Evolutionary conservation across 352 stramenopile genomes (phyloP), one percentile per base, ranked within the genome.

Genomic region (Phytophthora pseudosyringae): DNA sequence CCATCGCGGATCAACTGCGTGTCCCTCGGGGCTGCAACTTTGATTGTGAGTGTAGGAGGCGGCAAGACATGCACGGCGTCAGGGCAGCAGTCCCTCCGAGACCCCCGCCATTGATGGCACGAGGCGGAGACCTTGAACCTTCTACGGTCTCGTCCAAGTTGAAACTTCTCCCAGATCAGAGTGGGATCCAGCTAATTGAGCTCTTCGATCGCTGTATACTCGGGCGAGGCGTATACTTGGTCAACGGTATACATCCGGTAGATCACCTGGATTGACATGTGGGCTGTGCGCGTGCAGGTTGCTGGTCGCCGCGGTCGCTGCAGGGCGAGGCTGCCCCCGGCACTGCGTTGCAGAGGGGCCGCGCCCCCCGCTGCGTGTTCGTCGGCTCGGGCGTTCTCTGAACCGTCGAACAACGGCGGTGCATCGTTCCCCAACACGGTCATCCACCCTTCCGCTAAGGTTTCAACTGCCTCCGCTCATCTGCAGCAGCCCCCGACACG

Each of bases 401-500:
- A 40, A 10, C 49, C 48, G 15, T 36, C 49, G 33, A 55, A 40
- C 36, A 58, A 44, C 38, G 35, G 35, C 18, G 49, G 6, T 13
- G 39, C 65, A n/a, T 31, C 21, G 12, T 78, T 73, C 46, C 69
- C 75, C 15, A 73, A 72, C 26, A 38, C 59, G n/a, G 41, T 67
- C 28, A 62, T 86, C 53, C 77, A 86, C 47, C 48, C 71, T 16
- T 81, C 71, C 4, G 72, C 74, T 33, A 81, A 81, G 74, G 77
- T 86, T 47, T 31, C 26, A 33, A 48, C 38, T 12, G 9, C 25
- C 49, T 50, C 6, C 16, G 18, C 15, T 31, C 26, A 28, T 29
- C 21, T 43, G 12, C 26, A 35, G 32, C n/a, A 7, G 12, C 7
- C 39, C 26, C 26, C n/a, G 13, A 13, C 21, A 18, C 15, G 4